Percentiles rank a stretch among this genome's conserved stretches.
Conservation (phyloP, 768 basidiomycete genomes). For the Suillus ampliporus region DNA sequence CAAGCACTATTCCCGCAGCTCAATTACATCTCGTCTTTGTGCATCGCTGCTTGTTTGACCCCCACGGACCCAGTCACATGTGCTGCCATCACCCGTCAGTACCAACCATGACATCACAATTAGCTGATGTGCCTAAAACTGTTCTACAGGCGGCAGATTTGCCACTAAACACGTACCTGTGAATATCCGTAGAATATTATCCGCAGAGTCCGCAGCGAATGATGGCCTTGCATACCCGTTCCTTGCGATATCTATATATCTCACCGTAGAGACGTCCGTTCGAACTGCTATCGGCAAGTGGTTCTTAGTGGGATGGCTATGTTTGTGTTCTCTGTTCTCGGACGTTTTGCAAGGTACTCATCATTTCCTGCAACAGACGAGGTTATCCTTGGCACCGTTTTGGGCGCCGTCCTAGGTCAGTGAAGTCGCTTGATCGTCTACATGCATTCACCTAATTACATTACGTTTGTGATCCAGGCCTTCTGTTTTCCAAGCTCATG, state of each 20-base stretch:
- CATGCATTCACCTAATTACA: not conserved
- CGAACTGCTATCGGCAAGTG: conserved; percentile 78
- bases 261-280: conserved; percentile 71
- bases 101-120: not conserved
- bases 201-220: conserved; percentile 93
- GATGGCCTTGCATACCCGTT: conserved; percentile 97
- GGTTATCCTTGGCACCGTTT: conserved; percentile 72
- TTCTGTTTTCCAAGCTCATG: conserved; percentile 76
- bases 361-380: conserved; percentile 58
- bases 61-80: conserved; percentile 96
- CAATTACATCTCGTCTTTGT: conserved; percentile 76
- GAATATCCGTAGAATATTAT: conserved; percentile 79
- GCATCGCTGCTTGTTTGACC: conserved; percentile 88
- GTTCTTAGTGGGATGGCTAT: conserved; percentile 86
- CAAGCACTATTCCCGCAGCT: conserved; percentile 74
- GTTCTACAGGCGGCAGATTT: conserved; percentile 65
- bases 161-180: conserved; percentile 71
- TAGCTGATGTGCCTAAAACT: not conserved
- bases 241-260: conserved; percentile 83
- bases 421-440: not conserved
- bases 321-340: conserved; percentile 44
- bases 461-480: conserved; percentile 45
- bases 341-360: conserved; percentile 4
- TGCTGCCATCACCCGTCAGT: conserved; percentile 74
- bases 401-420: conserved; percentile 64